These are phyloP conservation scores for Rhododendron ferrugineum DNA, from an alignment of 148 eudicot genomes.

Conservation along the genomic window DNA sequence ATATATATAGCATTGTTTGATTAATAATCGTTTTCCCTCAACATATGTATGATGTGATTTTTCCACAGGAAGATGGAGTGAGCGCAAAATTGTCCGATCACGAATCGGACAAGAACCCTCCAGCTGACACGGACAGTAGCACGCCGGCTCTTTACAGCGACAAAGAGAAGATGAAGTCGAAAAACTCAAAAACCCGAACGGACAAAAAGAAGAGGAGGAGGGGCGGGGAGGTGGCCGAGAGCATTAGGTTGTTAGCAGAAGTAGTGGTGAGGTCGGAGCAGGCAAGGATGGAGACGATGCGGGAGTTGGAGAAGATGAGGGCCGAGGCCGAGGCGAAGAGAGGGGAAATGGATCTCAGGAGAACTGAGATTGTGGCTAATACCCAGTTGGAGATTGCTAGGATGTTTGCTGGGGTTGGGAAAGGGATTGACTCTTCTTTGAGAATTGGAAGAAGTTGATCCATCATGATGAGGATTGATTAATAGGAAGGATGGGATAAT, in stretches of 20 bases:
- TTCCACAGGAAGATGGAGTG: background rate
- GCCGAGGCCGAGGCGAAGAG: slow-evolving; percentile 75
- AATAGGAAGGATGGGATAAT: background rate
- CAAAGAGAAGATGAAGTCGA: slow-evolving; percentile 27
- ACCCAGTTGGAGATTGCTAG: slow-evolving; percentile 86
- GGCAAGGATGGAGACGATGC: slow-evolving; percentile 66
- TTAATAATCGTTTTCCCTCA: background rate
- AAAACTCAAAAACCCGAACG: slow-evolving; percentile 16
- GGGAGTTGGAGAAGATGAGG: slow-evolving; percentile 78
- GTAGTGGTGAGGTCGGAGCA: slow-evolving; percentile 64
- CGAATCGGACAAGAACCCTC: background rate
- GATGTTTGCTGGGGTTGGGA: slow-evolving; percentile 58
- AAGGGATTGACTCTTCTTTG: slow-evolving; percentile 47
- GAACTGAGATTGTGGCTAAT: slow-evolving; percentile 79
- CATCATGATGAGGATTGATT: background rate
- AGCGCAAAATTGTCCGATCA: slow-evolving; percentile 18
- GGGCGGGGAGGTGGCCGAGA: slow-evolving; percentile 49
- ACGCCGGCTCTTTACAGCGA: slow-evolving; percentile 55
- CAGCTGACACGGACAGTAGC: slow-evolving; percentile 55
- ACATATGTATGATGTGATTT: background rate
- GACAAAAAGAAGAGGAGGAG: slow-evolving; percentile 33
- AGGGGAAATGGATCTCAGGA: slow-evolving; percentile 69
- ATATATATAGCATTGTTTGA: background rate
- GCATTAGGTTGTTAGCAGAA: slow-evolving; percentile 71
- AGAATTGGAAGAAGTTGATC: slow-evolving; percentile 39